Base-by-base conservation (phyloP, 768 basidiomycete genomes). In the Russula compacta region DNA sequence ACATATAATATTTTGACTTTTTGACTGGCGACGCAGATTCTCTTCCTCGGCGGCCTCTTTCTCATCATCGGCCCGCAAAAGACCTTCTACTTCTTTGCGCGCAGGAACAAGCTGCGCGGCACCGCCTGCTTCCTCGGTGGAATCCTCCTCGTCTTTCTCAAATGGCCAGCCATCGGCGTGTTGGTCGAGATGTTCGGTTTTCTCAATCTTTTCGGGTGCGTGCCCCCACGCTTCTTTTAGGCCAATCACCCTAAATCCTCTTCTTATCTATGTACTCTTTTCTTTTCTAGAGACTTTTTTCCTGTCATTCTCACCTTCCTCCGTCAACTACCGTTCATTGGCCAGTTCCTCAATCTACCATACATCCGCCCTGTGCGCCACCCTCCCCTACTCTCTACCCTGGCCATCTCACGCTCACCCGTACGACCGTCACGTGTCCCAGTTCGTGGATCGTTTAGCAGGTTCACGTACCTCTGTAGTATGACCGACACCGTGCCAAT, bases 301-400 rank as follows among this genome's bases (percentile, higher is more conserved):
- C 97, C 97, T 6, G 97, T 98, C 62, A 87, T 99, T 58, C 78
- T 99, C 53, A 94, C 92, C n/a, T 98, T 98, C 80, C 75, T 98
- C 66, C 83, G 97, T 61, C 95, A 98, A 75, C 72, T 98, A 49
- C 95, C 97, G 5, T 85, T 97, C 65, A 81, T 99, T 59, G 95
- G 97, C 32, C 91, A 85, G 0, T 73, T 90, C 64, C 74, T 99
- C 51, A 87, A 89, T 5, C 70, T 98, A 64, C 95, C 97, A 1
- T 95, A 90, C 71, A 85, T 98, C 68, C 79, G 89, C 69, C 79
- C 80, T 58, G 95, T 97, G 71, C 75, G 84, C 77, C 3, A 15
- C 6, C 3, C n/a, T 21, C n/a, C 38, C 17, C 9, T 36, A 14
- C 32, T 24, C 2, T 35, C 29, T 11, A 6, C 50, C n/a, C 19